A percentile compares a stretch with the other conserved stretches of the same genome.
Evolutionary conservation across 805 yeast species (phyloP).

Genomic region (Candida vaughaniae): DNA sequence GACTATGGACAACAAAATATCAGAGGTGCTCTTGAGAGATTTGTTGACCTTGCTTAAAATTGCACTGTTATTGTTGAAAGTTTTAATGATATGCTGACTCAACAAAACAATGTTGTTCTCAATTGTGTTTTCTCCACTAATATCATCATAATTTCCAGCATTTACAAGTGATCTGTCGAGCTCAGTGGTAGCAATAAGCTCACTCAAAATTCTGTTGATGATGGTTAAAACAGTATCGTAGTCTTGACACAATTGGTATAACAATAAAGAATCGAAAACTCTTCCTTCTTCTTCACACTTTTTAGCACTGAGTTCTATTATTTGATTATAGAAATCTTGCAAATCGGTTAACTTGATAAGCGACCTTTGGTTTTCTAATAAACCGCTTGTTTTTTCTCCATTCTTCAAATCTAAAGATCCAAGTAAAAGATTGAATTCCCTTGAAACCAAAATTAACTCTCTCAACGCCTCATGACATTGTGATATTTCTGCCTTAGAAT

Average conservation of each 20-base stretch:
- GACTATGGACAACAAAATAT: constrained; percentile 62
- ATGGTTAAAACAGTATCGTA: constrained; percentile 75
- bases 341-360: constrained; percentile 60
- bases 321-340: constrained; percentile 60
- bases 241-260: constrained; percentile 87
- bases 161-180: constrained; percentile 54
- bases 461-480: constrained; percentile 76
- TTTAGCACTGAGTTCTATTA: constrained; percentile 81
- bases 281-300: constrained; percentile 92
- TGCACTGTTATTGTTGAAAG: constrained; percentile 54
- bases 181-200: constrained; percentile 69
- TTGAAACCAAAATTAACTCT: constrained; percentile 80
- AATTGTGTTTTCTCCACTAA: constrained; percentile 39
- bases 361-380: constrained; percentile 72
- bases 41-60: constrained; percentile 56
- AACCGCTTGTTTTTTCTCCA: constrained; percentile 79
- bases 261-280: constrained; percentile 74
- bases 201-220: constrained; percentile 76
- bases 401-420: constrained; percentile 74
- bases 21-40: constrained; percentile 63
- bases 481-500: constrained; percentile 44
- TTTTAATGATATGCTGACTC: constrained; percentile 43
- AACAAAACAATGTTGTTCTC: constrained; percentile 49
- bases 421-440: constrained; percentile 75
- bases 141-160: constrained; percentile 40